Evolutionary conservation across 1,284 basidiomycete genomes (phyloP).

Genomic region (Singerocomus inundabilis): DNA sequence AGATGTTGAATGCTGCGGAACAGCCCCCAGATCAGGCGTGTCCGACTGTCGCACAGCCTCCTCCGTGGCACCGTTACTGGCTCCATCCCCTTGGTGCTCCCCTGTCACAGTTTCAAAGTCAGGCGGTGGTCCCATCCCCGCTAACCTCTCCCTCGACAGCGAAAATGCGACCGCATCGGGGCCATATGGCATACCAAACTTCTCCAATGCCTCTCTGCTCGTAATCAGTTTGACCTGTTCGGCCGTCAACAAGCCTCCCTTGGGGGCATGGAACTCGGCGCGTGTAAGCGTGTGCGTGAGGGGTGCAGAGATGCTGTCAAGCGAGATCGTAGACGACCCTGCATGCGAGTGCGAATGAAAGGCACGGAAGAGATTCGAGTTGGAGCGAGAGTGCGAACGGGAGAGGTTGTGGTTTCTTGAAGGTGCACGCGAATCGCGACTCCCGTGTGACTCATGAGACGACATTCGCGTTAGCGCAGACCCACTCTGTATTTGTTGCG

Average conservation of each 20-base stretch:
- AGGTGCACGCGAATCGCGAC: conserved; percentile 15
- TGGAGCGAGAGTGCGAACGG: conserved; percentile 34
- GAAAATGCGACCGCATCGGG: conserved; percentile 44
- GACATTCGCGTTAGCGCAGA: conserved; percentile 23
- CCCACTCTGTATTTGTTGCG: conserved; percentile 10
- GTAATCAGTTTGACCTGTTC: conserved; percentile 53
- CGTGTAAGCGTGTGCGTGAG: conserved; percentile 49
- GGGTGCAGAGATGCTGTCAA: conserved; percentile 49
- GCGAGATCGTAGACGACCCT: conserved; percentile 43
- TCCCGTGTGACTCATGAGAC: conserved; percentile 28
- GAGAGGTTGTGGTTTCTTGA: conserved; percentile 12
- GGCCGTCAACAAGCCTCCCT: conserved; percentile 45
- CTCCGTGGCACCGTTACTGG: background rate
- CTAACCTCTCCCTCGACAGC: conserved; percentile 34
- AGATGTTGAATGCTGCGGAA: background rate
- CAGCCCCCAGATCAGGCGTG: background rate
- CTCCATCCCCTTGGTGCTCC: background rate
- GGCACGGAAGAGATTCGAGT: conserved; percentile 28
- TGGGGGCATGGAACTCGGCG: conserved; percentile 49
- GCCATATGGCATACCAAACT: conserved; percentile 53
- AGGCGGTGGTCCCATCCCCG: conserved; percentile 34
- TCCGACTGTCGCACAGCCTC: background rate
- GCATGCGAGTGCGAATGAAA: conserved; percentile 25
- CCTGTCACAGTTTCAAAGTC: conserved; percentile 20
- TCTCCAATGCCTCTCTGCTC: conserved; percentile 44